phyloP scores from a whole-genome alignment of 108 stramenopile genomes.

The Schizochytrium sp. region DNA sequence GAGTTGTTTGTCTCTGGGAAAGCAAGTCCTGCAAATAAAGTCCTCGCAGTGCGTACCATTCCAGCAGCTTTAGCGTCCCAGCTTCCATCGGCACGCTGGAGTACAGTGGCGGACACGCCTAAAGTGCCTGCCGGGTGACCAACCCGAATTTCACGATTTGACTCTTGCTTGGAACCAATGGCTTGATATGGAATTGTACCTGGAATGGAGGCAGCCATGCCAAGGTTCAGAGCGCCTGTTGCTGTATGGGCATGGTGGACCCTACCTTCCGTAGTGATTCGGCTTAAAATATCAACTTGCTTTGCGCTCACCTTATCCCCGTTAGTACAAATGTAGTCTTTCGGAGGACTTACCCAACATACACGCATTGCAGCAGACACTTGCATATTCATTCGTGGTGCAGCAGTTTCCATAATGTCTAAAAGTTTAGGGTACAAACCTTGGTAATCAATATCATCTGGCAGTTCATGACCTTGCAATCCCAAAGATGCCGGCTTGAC shows the following conservation, averaged over 20 bases:
- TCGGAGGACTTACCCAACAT: slow-evolving; percentile 23
- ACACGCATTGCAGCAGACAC: slow-evolving; percentile 24
- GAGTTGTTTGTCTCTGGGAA: no score
- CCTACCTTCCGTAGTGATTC: slow-evolving; percentile 47
- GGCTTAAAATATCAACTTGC: neutral
- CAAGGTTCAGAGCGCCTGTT: slow-evolving; percentile 55
- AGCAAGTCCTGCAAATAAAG: neutral
- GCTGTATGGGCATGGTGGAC: slow-evolving; percentile 58
- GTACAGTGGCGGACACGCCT: neutral
- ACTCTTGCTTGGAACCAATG: neutral
- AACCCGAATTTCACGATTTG: neutral
- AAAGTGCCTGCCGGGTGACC: slow-evolving; percentile 12
- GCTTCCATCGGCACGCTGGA: neutral
- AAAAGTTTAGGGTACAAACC: neutral
- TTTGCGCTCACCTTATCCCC: neutral
- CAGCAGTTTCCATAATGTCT: neutral
- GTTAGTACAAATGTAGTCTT: neutral
- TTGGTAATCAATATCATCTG: neutral
- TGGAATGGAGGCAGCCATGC: slow-evolving; percentile 53
- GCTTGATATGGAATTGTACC: slow-evolving; percentile 11
- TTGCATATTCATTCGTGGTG: neutral
- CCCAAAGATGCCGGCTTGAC: neutral
- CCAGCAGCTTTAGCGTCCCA: slow-evolving; percentile 35
- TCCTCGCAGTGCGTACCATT: neutral
- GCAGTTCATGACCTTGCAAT: neutral